Conservation (phyloP, 148 eudicot species). For the Mesembryanthemum crystallinum region DNA sequence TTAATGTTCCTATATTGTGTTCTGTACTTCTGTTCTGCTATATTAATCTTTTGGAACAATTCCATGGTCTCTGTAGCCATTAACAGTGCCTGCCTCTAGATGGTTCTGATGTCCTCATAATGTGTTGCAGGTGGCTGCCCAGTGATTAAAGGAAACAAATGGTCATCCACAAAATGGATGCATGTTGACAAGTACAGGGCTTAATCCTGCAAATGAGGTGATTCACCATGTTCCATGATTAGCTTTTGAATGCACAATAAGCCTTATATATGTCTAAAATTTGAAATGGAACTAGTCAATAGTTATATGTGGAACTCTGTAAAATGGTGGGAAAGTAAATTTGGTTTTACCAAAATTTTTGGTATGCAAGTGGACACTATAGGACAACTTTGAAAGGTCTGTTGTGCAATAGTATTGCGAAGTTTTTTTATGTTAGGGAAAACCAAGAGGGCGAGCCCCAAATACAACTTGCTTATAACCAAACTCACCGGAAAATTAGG, state of each 20-base stretch:
- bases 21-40: neutral
- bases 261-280: neutral
- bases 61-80: no score
- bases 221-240: conserved; percentile 10
- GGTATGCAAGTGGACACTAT: neutral
- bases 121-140: conserved; percentile 63
- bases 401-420: neutral
- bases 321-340: neutral
- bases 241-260: neutral
- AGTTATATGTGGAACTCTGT: neutral
- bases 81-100: neutral
- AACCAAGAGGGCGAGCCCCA: neutral
- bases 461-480: neutral
- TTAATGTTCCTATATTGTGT: neutral
- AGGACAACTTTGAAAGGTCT: neutral
- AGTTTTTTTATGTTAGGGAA: neutral
- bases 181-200: conserved; percentile 61
- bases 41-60: neutral
- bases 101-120: conserved; percentile 9
- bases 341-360: no score
- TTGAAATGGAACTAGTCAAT: neutral
- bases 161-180: conserved; percentile 78
- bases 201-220: conserved; percentile 31
- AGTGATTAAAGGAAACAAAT: conserved; percentile 68
- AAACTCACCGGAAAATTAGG: neutral